Conservation (phyloP, 192 early-diverging fungal species). For the Coemansia erecta region DNA sequence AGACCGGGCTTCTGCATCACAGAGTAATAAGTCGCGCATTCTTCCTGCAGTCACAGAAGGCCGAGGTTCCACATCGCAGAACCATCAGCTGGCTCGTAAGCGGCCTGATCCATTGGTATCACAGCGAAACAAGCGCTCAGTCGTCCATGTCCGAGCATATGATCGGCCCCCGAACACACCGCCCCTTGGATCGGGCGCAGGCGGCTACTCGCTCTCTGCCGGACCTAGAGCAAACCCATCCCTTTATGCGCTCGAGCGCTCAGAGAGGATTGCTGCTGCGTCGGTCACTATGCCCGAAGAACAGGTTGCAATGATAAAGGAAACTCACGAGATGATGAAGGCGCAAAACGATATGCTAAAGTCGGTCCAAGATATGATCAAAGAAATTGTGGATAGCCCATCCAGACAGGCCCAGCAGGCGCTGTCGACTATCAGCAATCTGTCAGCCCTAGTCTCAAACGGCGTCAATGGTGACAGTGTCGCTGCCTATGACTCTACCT, state of each 20-base stretch:
- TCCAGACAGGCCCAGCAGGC: conserved; percentile 19
- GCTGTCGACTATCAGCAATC: conserved; percentile 26
- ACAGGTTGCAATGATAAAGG: conserved; percentile 30
- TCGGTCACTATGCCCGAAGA: conserved; percentile 19
- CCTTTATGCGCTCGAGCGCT: neutral
- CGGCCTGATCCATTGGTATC: no score
- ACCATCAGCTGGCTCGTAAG: no score
- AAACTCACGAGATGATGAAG: conserved; percentile 41
- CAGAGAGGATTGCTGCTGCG: neutral
- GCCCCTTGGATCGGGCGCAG: neutral
- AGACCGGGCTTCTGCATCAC: no score
- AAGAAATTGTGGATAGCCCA: conserved; percentile 11
- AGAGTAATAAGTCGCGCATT: no score
- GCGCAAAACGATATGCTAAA: conserved; percentile 25
- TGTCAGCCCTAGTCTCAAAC: conserved; percentile 25
- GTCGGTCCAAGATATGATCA: conserved; percentile 21
- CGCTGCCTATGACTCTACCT: neutral
- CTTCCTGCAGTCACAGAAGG: neutral
- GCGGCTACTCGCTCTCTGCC: neutral
- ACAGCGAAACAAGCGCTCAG: conserved; percentile 12
- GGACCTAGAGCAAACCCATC: neutral
- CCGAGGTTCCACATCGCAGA: no score
- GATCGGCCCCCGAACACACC: neutral
- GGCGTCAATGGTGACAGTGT: neutral
- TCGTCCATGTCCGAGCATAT: conserved; percentile 36